phyloP scores from a whole-genome alignment of 345 rosid species.

The Ricinus communis region DNA sequence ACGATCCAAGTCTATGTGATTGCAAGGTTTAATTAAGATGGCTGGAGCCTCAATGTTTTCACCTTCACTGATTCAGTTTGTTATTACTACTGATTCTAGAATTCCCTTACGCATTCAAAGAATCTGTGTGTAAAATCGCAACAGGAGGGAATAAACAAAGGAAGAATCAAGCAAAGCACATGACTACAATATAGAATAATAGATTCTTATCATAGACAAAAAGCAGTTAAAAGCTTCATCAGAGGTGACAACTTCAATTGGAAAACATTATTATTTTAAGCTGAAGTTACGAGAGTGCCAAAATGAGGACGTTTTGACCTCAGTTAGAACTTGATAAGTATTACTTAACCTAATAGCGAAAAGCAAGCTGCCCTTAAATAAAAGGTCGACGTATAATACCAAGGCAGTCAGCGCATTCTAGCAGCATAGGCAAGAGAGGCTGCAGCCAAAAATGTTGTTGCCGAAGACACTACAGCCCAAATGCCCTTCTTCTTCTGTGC shows the following conservation, averaged over 20 bases:
- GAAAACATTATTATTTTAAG: slow-evolving; percentile 13
- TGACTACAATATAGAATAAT: not conserved
- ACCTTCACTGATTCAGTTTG: not conserved
- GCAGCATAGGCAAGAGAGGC: slow-evolving; percentile 58
- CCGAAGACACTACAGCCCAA: slow-evolving; percentile 65
- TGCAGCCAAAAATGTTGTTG: slow-evolving; percentile 64
- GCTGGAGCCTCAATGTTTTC: too few relatives aligned
- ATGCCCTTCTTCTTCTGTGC: slow-evolving; percentile 57
- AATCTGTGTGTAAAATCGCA: not conserved
- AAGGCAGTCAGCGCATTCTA: slow-evolving; percentile 40
- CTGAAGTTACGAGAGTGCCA: slow-evolving; percentile 15
- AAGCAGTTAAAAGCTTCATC: slow-evolving; percentile 14
- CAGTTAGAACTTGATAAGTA: slow-evolving; percentile 4
- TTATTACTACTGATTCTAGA: not conserved
- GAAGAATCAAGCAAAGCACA: slow-evolving; percentile 9
- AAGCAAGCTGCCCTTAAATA: slow-evolving; percentile 3
- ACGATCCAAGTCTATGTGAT: too few relatives aligned
- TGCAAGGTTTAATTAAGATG: not conserved
- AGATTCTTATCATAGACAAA: slow-evolving; percentile 5
- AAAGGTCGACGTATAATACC: not conserved
- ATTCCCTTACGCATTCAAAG: too few relatives aligned
- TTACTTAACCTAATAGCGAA: slow-evolving; percentile 10
- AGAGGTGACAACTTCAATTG: slow-evolving; percentile 2
- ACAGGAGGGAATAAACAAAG: not conserved
- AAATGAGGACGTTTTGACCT: slow-evolving; percentile 8